A percentile compares a stretch with the other conserved stretches of the same genome.
Conservation (phyloP, 2,329 filamentous ascomycete genomes). For the Colletotrichum incanum region DNA sequence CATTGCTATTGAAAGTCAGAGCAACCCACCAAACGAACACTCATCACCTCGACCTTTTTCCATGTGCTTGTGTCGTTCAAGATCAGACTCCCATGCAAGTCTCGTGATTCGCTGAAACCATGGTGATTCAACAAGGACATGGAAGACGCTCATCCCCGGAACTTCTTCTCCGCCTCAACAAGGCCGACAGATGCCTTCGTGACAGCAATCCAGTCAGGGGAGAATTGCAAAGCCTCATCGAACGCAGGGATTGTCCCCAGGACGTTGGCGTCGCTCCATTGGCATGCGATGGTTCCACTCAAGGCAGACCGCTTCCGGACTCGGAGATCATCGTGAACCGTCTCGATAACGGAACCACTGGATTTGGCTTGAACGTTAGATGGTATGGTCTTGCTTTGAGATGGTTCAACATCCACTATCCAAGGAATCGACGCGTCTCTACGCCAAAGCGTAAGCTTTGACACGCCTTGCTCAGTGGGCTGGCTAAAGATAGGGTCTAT, state of each 20-base stretch:
- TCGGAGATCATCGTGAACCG: conserved; percentile 47
- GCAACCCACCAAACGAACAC: not conserved
- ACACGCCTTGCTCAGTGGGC: conserved; percentile 74
- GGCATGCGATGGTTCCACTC: conserved; percentile 80
- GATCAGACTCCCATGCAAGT: no score
- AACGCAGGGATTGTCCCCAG: conserved; percentile 83
- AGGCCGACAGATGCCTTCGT: conserved; percentile 67
- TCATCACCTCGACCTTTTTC: not conserved
- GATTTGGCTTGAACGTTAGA: conserved; percentile 6
- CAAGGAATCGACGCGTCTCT: conserved; percentile 84
- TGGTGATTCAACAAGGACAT: not conserved
- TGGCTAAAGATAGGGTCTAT: conserved; percentile 77
- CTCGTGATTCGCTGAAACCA: not conserved
- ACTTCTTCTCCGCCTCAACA: conserved; percentile 28
- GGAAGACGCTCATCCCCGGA: not conserved
- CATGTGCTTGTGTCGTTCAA: not conserved
- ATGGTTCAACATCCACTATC: conserved; percentile 78
- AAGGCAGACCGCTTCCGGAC: conserved; percentile 56
- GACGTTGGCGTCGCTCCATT: conserved; percentile 90
- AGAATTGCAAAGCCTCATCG: conserved; percentile 83
- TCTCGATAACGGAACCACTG: conserved; percentile 30
- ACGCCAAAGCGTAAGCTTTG: conserved; percentile 84
- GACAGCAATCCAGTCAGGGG: conserved; percentile 84
- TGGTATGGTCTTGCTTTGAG: not conserved
- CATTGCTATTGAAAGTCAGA: not conserved